Evolutionary conservation across 2,329 filamentous ascomycete genomes (phyloP).

Genomic region (Hypoxylon sp.): DNA sequence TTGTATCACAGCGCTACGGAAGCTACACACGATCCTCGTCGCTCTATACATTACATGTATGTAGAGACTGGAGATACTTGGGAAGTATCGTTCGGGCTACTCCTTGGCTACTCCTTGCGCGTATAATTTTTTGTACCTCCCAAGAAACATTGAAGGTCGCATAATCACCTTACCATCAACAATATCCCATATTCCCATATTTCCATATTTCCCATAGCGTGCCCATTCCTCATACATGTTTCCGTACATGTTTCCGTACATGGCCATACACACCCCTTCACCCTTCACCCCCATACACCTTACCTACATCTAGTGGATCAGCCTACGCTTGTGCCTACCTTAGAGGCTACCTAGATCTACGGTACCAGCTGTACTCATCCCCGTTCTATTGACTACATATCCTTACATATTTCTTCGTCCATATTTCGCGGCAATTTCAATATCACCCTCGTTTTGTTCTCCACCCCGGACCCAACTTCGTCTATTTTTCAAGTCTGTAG

Average conservation of each 20-base stretch:
- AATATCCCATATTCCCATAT: slow-evolving; percentile 1
- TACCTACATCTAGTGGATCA: slow-evolving; percentile 41
- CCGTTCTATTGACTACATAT: slow-evolving; percentile 34
- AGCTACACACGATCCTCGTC: slow-evolving; percentile 42
- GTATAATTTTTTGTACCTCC: slow-evolving; percentile 11
- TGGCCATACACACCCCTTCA: slow-evolving; percentile 13
- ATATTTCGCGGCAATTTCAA: slow-evolving; percentile 43
- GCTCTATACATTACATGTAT: slow-evolving; percentile 34
- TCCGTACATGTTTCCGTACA: slow-evolving; percentile 8
- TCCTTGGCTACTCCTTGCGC: neutral
- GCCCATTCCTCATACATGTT: slow-evolving; percentile 6
- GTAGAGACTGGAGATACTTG: slow-evolving; percentile 1
- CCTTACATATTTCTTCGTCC: slow-evolving; percentile 41
- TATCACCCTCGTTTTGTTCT: slow-evolving; percentile 44
- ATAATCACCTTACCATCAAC: slow-evolving; percentile 26
- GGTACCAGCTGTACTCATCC: slow-evolving; percentile 37
- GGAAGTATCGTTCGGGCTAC: slow-evolving; percentile 5
- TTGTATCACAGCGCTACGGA: slow-evolving; percentile 39
- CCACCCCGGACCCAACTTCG: slow-evolving; percentile 35
- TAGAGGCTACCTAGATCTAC: slow-evolving; percentile 33
- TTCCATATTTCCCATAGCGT: no score
- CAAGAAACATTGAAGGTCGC: slow-evolving; percentile 6
- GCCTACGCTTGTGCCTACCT: slow-evolving; percentile 35
- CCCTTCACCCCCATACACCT: slow-evolving; percentile 21
- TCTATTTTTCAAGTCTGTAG: slow-evolving; percentile 35